Evolutionary conservation across 176 grass and related monocot genomes (phyloP), one percentile per base, ranked within the genome.

Genomic region (Avena sativa): DNA sequence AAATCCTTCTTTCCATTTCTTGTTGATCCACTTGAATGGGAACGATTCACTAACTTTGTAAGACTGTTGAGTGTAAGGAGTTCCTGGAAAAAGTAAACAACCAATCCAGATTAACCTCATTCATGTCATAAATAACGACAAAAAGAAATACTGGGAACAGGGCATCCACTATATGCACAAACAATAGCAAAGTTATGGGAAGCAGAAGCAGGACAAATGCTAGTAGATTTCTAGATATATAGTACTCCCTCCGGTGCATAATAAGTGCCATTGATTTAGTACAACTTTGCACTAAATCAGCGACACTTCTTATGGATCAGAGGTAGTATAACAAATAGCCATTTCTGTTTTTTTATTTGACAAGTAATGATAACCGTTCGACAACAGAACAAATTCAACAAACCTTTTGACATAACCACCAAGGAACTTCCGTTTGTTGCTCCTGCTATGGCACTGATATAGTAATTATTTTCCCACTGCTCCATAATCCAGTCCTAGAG

Each of bases 1-100:
- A 80, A 98, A 98, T 48, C 96, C 96, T 95, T 98, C 96, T 88
- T 98, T 98, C 96, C 96, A 98, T 86, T 98, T 98, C 81, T 98
- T 98, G 86, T 95, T 98, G 76, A 98, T 98, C 96, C 93, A 98
- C 89, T 98, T 98, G 79, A 94, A 98, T 51, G 96, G 96, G 75
- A 98, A 98, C 9, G 96, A 95, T 85, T 98, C 96, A 68, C 96
- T 98, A 83, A 98, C 96, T 94, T 98, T 98, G 79, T 98, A 98
- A 44, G 96, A 98, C 82, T 98, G 93, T 79, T 98, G 93, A 79
- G 96, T 98, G 77, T 98, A 98, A 61, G 93, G 92, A 73, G 96
- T 95, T 86, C 93, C 96, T 98, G 90, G 10, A 95, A 79, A 62
- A 21, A 57, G 38, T 9, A 86, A 91, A 21, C 21, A 6, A 87